A percentile compares a stretch with the other conserved stretches of the same genome.
Evolutionary conservation across 805 yeast species (phyloP).

Genomic region (Metschnikowia kunwiensis): DNA sequence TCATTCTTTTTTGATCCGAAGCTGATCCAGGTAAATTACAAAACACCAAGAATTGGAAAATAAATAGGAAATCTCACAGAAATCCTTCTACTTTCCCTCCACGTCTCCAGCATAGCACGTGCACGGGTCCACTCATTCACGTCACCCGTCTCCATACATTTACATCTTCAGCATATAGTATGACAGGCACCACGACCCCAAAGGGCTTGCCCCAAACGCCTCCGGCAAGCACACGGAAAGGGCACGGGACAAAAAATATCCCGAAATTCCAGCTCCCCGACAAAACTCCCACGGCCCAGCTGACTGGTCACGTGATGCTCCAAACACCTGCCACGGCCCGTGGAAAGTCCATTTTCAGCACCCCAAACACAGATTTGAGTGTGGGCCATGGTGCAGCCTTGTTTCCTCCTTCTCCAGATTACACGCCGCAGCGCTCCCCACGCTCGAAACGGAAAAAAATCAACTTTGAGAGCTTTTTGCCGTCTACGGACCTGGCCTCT

Average conservation of each 20-base stretch:
- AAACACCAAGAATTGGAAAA: too few species aligned
- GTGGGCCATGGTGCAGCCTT: constrained; percentile 3
- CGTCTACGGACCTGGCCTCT: constrained; percentile 19
- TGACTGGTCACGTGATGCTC: constrained; percentile 6
- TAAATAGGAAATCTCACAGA: too few species aligned
- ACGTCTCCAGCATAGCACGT: too few species aligned
- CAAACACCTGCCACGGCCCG: constrained; percentile 14
- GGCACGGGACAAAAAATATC: constrained; percentile 1
- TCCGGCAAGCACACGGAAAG: constrained; percentile 10
- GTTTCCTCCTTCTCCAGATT: constrained; percentile 29
- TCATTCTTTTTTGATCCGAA: too few species aligned
- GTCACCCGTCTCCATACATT: too few species aligned
- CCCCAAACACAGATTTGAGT: constrained; percentile 2
- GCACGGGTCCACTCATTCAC: too few species aligned
- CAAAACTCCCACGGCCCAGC: constrained; percentile 2
- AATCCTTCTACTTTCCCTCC: too few species aligned
- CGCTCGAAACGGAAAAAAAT: constrained; percentile 19
- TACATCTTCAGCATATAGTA: too few species aligned
- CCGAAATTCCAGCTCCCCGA: constrained; percentile 13
- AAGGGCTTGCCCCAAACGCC: constrained; percentile 12
- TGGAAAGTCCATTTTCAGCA: constrained; percentile 1
- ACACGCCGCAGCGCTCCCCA: constrained; percentile 34
- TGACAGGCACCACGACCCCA: constrained; percentile 7
- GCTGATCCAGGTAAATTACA: too few species aligned
- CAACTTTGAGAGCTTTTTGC: constrained; percentile 12